A percentile compares a stretch with the other conserved stretches of the same genome.
These are phyloP conservation scores for Boletus vermiculosoides DNA, from an alignment of 768 basidiomycete genomes.

Conservation along the genomic window DNA sequence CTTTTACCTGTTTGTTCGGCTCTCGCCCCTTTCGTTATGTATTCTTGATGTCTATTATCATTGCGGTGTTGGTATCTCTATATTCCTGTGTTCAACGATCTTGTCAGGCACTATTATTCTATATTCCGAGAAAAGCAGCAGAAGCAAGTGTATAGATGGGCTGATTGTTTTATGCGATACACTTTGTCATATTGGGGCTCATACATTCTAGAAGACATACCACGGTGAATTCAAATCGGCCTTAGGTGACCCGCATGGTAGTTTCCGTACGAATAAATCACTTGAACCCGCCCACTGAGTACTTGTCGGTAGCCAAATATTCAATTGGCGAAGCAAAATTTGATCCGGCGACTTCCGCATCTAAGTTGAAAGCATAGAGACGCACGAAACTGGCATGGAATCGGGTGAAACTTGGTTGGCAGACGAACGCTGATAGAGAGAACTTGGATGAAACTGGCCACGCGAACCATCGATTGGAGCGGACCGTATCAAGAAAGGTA, in stretches of 20 bases:
- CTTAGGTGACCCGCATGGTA: background rate
- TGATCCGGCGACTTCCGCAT: constrained; percentile 1
- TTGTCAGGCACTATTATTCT: constrained; percentile 2
- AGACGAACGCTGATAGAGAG: constrained; percentile 11
- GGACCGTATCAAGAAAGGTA: background rate
- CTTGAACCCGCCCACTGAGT: no score
- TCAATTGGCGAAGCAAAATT: constrained; percentile 1
- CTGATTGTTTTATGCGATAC: background rate
- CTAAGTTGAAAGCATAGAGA: background rate
- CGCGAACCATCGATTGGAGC: background rate
- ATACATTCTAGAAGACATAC: no score
- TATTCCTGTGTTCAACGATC: constrained; percentile 5
- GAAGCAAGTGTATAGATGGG: background rate
- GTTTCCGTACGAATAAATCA: background rate
- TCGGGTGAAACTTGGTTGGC: constrained; percentile 9
- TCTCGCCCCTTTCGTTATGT: constrained; percentile 16
- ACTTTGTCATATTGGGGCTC: no score
- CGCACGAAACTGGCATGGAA: background rate
- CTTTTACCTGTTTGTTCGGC: constrained; percentile 3
- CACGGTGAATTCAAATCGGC: background rate
- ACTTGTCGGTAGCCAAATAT: no score
- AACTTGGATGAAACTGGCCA: constrained; percentile 14
- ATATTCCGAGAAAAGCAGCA: background rate
- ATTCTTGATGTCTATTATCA: constrained; percentile 13
- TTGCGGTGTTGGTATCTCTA: constrained; percentile 7